Evolutionary conservation across 352 stramenopile genomes (phyloP).

Genomic region (Phytophthora quininea): DNA sequence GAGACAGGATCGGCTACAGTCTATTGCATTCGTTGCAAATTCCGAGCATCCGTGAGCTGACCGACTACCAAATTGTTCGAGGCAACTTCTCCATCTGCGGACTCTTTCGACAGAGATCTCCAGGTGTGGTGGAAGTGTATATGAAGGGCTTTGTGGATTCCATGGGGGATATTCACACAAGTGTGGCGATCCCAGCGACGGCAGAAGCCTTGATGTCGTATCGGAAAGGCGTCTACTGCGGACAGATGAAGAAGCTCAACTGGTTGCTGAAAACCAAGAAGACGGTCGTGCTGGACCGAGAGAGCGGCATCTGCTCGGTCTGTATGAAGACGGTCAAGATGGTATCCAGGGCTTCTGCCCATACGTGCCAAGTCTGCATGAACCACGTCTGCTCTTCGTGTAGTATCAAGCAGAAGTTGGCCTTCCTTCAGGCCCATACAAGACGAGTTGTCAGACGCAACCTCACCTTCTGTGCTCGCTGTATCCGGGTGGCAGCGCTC

Average conservation of each 20-base stretch:
- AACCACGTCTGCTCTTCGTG: slow-evolving; percentile 36
- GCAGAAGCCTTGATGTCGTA: slow-evolving; percentile 46
- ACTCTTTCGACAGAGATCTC: slow-evolving; percentile 36
- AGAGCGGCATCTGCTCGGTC: slow-evolving; percentile 19
- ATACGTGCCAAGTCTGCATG: slow-evolving; percentile 43
- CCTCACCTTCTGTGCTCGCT: slow-evolving; percentile 34
- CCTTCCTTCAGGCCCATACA: slow-evolving; percentile 27
- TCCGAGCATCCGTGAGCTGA: slow-evolving; percentile 43
- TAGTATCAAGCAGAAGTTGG: slow-evolving; percentile 24
- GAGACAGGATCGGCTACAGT: slow-evolving; percentile 55
- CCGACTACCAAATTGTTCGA: slow-evolving; percentile 40
- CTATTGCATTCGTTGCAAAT: slow-evolving; percentile 57
- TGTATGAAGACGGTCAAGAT: slow-evolving; percentile 29
- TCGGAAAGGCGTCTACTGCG: slow-evolving; percentile 41
- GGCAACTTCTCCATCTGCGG: slow-evolving; percentile 44
- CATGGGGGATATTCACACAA: slow-evolving; percentile 39
- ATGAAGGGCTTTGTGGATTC: slow-evolving; percentile 51
- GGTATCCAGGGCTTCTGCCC: background rate
- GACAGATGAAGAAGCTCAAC: slow-evolving; percentile 54
- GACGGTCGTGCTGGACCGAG: slow-evolving; percentile 31
- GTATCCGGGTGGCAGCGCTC: slow-evolving; percentile 24
- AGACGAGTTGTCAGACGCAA: slow-evolving; percentile 29
- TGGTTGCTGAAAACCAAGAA: slow-evolving; percentile 47
- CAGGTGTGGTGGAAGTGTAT: slow-evolving; percentile 35
- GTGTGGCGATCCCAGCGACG: slow-evolving; percentile 32